Evolutionary conservation across 345 rosid genomes (phyloP).

Genomic region (Xanthoceras sorbifolium): DNA sequence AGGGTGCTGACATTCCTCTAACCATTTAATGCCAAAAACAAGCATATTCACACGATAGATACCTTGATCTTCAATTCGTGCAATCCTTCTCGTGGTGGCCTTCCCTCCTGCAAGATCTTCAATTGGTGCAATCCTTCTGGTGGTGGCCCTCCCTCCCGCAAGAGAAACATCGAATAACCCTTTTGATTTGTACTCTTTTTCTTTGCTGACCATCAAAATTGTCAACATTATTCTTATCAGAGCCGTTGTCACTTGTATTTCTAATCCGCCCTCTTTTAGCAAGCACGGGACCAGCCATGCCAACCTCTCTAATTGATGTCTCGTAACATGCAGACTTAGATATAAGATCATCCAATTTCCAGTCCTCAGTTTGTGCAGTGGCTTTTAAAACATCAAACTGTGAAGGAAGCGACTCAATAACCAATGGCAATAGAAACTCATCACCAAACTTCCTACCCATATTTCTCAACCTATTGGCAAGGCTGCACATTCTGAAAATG

Average conservation of each 20-base stretch:
- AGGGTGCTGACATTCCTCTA: neutral
- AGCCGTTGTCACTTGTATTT: too few relatives aligned
- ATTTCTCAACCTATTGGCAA: neutral
- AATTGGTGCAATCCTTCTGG: neutral
- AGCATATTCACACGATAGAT: too few relatives aligned
- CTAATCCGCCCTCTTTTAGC: neutral
- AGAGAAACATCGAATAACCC: neutral
- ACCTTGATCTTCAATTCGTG: too few relatives aligned
- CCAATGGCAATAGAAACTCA: neutral
- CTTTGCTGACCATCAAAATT: neutral
- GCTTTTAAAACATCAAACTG: neutral
- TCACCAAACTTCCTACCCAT: neutral
- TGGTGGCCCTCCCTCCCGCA: neutral
- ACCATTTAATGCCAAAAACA: neutral
- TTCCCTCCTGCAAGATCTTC: too few relatives aligned
- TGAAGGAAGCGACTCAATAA: neutral
- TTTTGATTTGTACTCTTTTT: neutral
- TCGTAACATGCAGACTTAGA: neutral
- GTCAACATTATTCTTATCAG: neutral
- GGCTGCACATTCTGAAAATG: neutral
- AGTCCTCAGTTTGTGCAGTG: neutral
- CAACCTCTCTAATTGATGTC: neutral
- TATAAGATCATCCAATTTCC: neutral
- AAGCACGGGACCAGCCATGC: too few relatives aligned
- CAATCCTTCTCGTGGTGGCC: too few relatives aligned